phyloP scores from a whole-genome alignment of 148 eudicot species.

The Fagopyrum homotropicum region DNA sequence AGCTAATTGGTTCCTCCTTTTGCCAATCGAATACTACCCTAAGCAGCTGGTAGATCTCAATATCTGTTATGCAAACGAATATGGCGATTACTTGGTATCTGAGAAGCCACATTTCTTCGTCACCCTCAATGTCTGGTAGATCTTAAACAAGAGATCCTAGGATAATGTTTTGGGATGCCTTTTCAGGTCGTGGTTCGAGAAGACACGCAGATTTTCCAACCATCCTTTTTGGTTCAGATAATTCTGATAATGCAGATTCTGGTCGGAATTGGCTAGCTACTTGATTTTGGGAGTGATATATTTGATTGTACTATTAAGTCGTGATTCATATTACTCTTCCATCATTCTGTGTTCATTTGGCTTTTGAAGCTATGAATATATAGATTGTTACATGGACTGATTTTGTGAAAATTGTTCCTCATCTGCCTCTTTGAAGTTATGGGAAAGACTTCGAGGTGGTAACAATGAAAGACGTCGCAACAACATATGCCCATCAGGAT shows the following conservation, averaged over 20 bases:
- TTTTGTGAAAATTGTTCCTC: background rate
- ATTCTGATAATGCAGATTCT: slow-evolving; percentile 41
- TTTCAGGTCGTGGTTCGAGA: slow-evolving; percentile 54
- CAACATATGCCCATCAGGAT: slow-evolving; percentile 36
- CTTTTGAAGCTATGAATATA: background rate
- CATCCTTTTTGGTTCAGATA: slow-evolving; percentile 41
- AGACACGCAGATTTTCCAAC: slow-evolving; percentile 41
- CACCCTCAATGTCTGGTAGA: too few species aligned
- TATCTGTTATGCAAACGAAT: too few species aligned
- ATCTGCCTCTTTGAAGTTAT: slow-evolving; percentile 21
- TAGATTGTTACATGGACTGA: background rate
- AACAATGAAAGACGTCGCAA: slow-evolving; percentile 27
- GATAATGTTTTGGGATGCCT: slow-evolving; percentile 70
- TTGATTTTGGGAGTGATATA: slow-evolving; percentile 53
- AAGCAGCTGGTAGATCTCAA: too few species aligned
- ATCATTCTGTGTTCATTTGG: background rate
- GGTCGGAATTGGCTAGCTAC: slow-evolving; percentile 67
- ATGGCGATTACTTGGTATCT: too few species aligned
- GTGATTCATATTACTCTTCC: background rate
- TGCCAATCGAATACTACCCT: too few species aligned
- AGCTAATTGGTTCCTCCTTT: too few species aligned
- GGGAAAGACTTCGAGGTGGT: slow-evolving; percentile 36
- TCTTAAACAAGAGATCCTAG: slow-evolving; percentile 55
- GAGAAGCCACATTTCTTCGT: too few species aligned
- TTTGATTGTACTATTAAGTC: slow-evolving; percentile 15